Evolutionary conservation across 495 filamentous ascomycete species (phyloP), one percentile per base, ranked within the genome.

Genomic region (Xylaria sp.): DNA sequence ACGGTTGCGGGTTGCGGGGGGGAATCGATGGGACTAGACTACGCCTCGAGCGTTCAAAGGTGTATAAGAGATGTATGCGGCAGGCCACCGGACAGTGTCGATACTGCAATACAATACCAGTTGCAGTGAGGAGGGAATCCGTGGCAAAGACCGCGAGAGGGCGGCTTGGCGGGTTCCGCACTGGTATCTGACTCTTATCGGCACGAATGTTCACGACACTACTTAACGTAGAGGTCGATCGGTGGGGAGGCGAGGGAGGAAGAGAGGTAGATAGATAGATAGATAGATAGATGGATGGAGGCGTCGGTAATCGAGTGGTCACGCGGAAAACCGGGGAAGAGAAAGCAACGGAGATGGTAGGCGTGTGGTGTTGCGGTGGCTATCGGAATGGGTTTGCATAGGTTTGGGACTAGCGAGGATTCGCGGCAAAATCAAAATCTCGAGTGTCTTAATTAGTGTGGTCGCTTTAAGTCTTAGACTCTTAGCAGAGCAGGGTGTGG

Each of bases 341-440:
- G 59, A 69, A 50, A 17, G 14, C 19, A 19, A 58, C 48, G 37
- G 24, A 69, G 57, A 37, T 48, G 57, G 67, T 19, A 68, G 53
- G 7, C 12, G 3, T 65, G 17, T 24, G 15, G 48, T 35, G 1
- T 44, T 58, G 66, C 40, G 66, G 65, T 41, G 57, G 57, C 63
- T 61, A 55, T 29, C n/a, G 41, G 43, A 37, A 57, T 57, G 58
- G 59, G 48, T 66, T 72, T 52, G 43, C 26, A 57, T 57, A 46
- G 59, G 48, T 66, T 72, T 52, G 63, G 50, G 63, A 68, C 73
- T 57, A 75, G 74, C 73, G 75, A 78, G 67, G 67, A 58, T 73
- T 72, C 76, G 72, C 76, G 74, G 74, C 52, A 55, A 55, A 55
- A 55, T 55, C 76, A 73, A 78, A 78, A 72, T 72, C 72, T 73